Evolutionary conservation across 225 moss, liverwort and hornwort genomes (phyloP).

Genomic region (Antitrichia curtipendula): DNA sequence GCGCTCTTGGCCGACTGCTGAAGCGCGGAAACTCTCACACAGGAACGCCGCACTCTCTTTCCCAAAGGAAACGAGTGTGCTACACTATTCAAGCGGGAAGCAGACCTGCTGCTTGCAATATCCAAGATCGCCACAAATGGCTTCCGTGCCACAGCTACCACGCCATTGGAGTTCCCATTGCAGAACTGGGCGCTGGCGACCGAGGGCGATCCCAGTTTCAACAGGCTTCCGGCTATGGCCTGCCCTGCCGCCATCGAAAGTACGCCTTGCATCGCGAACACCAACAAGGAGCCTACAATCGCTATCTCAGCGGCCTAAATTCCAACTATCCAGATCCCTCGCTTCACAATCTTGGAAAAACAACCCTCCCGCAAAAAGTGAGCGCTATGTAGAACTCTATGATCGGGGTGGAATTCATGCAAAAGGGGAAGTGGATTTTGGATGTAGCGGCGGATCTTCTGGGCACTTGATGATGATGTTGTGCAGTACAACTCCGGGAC

Average conservation of each 20-base stretch:
- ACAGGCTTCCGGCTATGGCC: constrained; percentile 4
- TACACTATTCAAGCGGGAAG: neutral
- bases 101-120: neutral
- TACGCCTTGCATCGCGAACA: constrained; percentile 26
- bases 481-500: neutral
- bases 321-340: neutral
- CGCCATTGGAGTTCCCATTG: neutral
- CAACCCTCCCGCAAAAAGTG: neutral
- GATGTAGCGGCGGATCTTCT: neutral
- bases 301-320: neutral
- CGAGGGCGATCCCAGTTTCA: constrained; percentile 14
- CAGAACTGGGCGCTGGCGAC: neutral
- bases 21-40: constrained; percentile 23
- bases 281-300: neutral
- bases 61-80: constrained; percentile 6
- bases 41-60: constrained; percentile 2
- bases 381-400: neutral
- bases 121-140: neutral
- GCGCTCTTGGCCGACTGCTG: constrained; percentile 31
- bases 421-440: neutral
- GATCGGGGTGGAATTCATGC: neutral
- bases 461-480: neutral
- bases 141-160: constrained; percentile 5
- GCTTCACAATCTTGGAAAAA: neutral
- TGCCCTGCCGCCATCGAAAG: constrained; percentile 14